Conservation (phyloP, 352 stramenopile species). For the Globisporangium lucens region DNA sequence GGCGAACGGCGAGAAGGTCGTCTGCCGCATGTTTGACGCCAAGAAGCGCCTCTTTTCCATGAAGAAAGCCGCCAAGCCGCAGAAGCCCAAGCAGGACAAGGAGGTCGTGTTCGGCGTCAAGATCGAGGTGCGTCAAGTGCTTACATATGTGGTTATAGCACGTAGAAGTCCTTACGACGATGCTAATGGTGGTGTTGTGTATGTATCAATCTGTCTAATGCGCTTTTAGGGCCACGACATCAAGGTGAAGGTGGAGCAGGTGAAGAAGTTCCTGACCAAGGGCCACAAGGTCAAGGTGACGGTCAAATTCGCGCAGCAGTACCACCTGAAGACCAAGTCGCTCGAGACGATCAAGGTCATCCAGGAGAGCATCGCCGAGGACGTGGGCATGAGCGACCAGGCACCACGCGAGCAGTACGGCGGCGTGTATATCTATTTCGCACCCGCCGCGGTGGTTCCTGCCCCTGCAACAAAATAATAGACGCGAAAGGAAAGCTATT, state of each 20-base stretch:
- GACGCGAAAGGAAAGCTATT: neutral
- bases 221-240: constrained; percentile 51
- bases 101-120: constrained; percentile 66
- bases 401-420: constrained; percentile 45
- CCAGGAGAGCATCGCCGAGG: constrained; percentile 33
- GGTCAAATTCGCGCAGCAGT: constrained; percentile 60
- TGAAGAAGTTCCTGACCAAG: constrained; percentile 65
- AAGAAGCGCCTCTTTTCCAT: constrained; percentile 70
- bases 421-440: constrained; percentile 57
- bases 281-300: constrained; percentile 81
- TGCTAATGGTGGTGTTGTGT: constrained; percentile 2
- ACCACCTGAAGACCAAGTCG: constrained; percentile 51
- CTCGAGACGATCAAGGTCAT: constrained; percentile 48
- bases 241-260: constrained; percentile 65
- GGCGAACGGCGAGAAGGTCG: constrained; percentile 26
- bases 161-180: neutral
- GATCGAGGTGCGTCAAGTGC: constrained; percentile 44
- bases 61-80: constrained; percentile 61
- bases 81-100: constrained; percentile 71
- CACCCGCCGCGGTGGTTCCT: constrained; percentile 17
- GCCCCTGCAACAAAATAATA: constrained; percentile 18
- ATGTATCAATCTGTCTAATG: neutral
- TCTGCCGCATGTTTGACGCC: constrained; percentile 74
- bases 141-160: neutral
- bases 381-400: constrained; percentile 33